Base-by-base conservation (phyloP, 768 basidiomycete genomes). In the Rhizopogon salebrosus region DNA sequence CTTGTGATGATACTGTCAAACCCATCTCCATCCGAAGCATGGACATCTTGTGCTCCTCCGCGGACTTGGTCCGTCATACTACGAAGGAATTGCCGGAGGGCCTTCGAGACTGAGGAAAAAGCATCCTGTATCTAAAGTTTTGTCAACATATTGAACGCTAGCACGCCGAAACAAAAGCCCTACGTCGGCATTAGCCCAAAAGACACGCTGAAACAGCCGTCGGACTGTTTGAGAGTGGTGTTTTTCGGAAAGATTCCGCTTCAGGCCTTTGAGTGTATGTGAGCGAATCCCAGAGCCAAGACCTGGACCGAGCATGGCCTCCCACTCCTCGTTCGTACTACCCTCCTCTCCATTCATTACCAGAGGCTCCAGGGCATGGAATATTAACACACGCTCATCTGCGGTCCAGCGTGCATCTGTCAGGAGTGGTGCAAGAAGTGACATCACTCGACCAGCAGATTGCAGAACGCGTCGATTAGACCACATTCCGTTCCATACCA, bases 121-220 rank as follows among this genome's bases (percentile, higher is more conserved):
- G 68, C 59, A 53, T 79, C 78, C 61, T 85, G 84, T 23, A 84
- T 72, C 87, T 89, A 29, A 29, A 18, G 41, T 43, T 46, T 16
- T 46, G 45, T 46, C 14, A 46, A 34, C 3, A 45, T 23, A 34
- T 34, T 23, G 8, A 16, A 46, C 14, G 22, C 20, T 22, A 9
- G 31, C 23, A 34, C 23, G 8, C 6, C 31, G 14, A 11, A 48
- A 22, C 40, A 18, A 51, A 27, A 35, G 74, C 81, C n/a, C 62
- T 58, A 92, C 92, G 59, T 91, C 88, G 40, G 73, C 60, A 54
- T 79, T 80, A 54, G 81, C 80, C 82, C 91, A 92, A 23, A 92
- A 65, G 7, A 78, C 64, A 26, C 73, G 71, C 45, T 87, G 79
- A 22, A 92, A 69, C 37, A 68, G 70, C 63, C 52, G 76, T 70